Evolutionary conservation across 2,329 filamentous ascomycete genomes (phyloP), one percentile per base, ranked within the genome.

Genomic region (Colletotrichum graminicola): DNA sequence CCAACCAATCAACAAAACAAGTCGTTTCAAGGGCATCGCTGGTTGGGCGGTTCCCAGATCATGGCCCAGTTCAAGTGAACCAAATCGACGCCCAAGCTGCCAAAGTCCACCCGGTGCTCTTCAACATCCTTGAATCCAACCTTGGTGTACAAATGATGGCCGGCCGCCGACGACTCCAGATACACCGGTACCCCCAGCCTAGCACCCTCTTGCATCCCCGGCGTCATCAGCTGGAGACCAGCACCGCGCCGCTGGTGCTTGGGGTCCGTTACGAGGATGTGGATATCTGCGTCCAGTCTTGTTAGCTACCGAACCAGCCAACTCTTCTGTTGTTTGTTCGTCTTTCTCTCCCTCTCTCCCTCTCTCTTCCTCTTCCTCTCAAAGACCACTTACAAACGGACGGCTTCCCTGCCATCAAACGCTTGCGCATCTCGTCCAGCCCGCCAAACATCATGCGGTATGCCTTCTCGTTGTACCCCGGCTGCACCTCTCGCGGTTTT

Each of bases 211-310:
- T 77, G 76, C n/a, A 77, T 75, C 3, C 78, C 78, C 77, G 78
- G 81, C 39, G 76, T 68, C 56, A 84, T 65, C 69, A 83, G 73
- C 74, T 82, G 73, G 26, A 75, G 74, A 2, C 76, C 81, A 16
- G 79, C 79, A 6, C 82, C 82, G 8, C 79, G 78, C 56, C 77
- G 76, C 57, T 82, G 81, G 65, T 82, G 79, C 18, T 78, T 77
- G 1, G 81, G 77, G 56, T 81, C 76, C 2, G 82, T 83, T 52
- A 82, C 79, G 43, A 84, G 76, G 1, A 81, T 76, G 57, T 81
- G 80, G 3, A 84, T 73, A 64, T 82, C 81, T 82, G 23, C 23
- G 4, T 16, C 26, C 51, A 16, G 34, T 55, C 45, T 47, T n/a
- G 45, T 47, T 23, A 47, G 62, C 71, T 59, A 66, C 66, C 45